phyloP scores from a whole-genome alignment of 257 asterid genomes.

The Fraxinus cuspidata region DNA sequence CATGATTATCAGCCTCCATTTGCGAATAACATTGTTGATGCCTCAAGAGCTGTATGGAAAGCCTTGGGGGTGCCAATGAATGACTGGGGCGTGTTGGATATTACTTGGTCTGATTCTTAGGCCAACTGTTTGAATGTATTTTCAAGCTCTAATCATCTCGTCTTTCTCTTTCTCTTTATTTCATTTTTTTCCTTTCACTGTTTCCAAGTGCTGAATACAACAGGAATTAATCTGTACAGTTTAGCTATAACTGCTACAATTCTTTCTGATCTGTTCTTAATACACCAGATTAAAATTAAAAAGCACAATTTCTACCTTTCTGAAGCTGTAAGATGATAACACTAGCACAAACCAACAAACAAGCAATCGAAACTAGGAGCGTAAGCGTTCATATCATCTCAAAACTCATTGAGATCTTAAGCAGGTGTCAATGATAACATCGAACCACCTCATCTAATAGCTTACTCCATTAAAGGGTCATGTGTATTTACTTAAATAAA shows the following conservation, averaged over 20 bases:
- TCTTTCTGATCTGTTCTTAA: not conserved
- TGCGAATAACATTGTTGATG: slow-evolving; percentile 39
- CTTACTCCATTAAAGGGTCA: not conserved
- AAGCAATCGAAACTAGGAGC: not conserved
- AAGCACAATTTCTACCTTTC: not conserved
- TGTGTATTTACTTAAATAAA: no score
- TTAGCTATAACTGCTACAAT: not conserved
- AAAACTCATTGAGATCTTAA: not conserved
- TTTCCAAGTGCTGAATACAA: not conserved
- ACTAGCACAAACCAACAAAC: not conserved
- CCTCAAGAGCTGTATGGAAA: slow-evolving; percentile 39
- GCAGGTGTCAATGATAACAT: not conserved
- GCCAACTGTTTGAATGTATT: not conserved
- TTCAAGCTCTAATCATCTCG: not conserved
- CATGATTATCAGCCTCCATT: slow-evolving; percentile 37
- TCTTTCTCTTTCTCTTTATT: not conserved
- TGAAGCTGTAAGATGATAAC: not conserved
- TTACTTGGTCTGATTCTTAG: slow-evolving; percentile 17
- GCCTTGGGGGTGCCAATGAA: slow-evolving; percentile 23
- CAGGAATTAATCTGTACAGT: not conserved
- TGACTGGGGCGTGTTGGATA: slow-evolving; percentile 21
- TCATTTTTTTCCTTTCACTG: no score
- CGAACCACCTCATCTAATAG: not conserved
- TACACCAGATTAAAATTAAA: not conserved
- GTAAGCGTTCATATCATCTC: not conserved